Base-by-base conservation (phyloP, 2,329 filamentous ascomycete species). In the Colletotrichum ledebouriae region DNA sequence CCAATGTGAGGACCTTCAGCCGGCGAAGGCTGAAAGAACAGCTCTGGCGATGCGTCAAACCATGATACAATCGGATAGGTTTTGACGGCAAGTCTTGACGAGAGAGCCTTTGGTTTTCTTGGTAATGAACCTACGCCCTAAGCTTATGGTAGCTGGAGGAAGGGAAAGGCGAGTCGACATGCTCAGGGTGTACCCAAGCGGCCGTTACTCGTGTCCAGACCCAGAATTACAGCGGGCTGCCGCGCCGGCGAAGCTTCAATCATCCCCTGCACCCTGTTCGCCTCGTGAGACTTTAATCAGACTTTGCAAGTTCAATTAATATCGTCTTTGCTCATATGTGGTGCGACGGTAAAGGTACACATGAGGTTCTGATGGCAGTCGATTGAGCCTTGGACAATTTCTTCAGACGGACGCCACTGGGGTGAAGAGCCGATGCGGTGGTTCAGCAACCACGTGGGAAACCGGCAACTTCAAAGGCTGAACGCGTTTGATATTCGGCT, bases 141-240 rank as follows among this genome's bases (percentile, higher is more conserved):
- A 39, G 37, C 37, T 39, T 3, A 4, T 39, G 37, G 4, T 39
- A 47, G 29, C 61, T 34, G 39, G 33, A 29, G 37, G 46, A 53
- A 33, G 56, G 56, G 5, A 46, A 61, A 46, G 47, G 47, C 47
- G 47, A 61, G 33, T 29, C 55, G 46, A 59, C 55, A 10, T 59
- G n/a, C 37, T 25, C 25, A 41, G n/a, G 22, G 39, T 39, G 55
- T 58, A 33, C n/a, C 39, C 39, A n/a, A 13, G 42, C 15, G 22
- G 56, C 25, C 29, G 56, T 25, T 4, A 25, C 25, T 25, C 25
- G 25, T 5, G 25, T 25, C 5, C 3, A 25, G 25, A 25, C 25
- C 25, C 25, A 17, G 33, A 52, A 9, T 33, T 53, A 33, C 49
- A 29, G 6, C 25, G 17, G 3, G 25, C 34, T 25, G 25, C 39